phyloP scores from a whole-genome alignment of 495 filamentous ascomycete species.

The Aspergillus ellipticus region DNA sequence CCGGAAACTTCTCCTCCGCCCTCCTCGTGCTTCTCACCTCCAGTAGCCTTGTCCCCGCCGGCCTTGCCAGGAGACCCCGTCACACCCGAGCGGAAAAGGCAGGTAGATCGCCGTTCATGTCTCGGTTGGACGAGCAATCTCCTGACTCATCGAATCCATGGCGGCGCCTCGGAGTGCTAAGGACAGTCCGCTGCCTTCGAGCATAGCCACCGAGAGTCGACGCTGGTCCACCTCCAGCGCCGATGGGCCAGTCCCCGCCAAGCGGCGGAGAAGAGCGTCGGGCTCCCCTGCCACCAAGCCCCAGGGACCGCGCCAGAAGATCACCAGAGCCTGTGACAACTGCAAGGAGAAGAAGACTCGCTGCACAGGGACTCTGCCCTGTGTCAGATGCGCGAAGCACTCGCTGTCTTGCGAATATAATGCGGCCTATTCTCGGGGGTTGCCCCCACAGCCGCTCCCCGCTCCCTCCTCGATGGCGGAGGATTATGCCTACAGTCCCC shows the following conservation, averaged over 20 bases:
- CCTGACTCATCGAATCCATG: neutral
- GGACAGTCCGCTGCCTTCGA: neutral
- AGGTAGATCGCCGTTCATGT: neutral
- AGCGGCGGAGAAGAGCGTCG: constrained; percentile 33
- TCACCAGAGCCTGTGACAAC: constrained; percentile 46
- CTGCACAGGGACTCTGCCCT: constrained; percentile 45
- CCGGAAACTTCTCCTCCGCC: neutral
- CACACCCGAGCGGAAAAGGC: neutral
- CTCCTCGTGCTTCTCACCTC: neutral
- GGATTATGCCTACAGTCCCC: constrained; percentile 2
- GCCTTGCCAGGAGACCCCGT: neutral
- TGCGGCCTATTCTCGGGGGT: constrained; percentile 41
- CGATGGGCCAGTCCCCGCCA: neutral
- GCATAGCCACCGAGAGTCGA: neutral
- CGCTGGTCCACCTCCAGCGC: neutral
- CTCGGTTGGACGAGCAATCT: neutral
- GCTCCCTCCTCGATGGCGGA: constrained; percentile 17
- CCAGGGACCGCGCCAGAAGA: constrained; percentile 33
- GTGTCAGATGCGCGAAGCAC: constrained; percentile 36
- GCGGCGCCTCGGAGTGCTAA: neutral
- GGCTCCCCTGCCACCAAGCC: constrained; percentile 21
- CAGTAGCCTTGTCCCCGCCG: too few species aligned
- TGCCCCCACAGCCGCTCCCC: constrained; percentile 40
- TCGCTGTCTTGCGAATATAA: constrained; percentile 42
- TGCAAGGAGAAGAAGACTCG: constrained; percentile 47